These are phyloP conservation scores for Curvularia lunata DNA, from an alignment of 2,329 filamentous ascomycete species.

Conservation along the genomic window DNA sequence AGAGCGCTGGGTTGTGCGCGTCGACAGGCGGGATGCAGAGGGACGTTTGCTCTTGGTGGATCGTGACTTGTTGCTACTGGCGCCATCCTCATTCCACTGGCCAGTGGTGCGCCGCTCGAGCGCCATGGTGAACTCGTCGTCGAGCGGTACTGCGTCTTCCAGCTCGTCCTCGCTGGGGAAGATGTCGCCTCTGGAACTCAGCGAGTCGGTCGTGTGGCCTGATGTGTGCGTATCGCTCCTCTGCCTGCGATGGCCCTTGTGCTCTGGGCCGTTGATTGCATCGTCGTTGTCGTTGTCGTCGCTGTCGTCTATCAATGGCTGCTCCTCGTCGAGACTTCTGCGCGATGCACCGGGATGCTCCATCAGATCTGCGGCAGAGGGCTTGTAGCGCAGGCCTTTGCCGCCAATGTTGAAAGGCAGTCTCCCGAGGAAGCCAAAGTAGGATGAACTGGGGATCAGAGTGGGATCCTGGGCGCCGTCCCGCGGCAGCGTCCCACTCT, in stretches of 20 bases:
- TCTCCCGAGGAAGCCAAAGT: conserved; percentile 82
- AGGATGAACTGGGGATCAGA: conserved; percentile 85
- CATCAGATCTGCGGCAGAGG: conserved; percentile 86
- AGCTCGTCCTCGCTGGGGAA: conserved; percentile 87
- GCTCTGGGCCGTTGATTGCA: conserved; percentile 27
- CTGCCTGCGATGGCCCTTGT: conserved; percentile 58
- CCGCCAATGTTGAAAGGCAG: conserved; percentile 86
- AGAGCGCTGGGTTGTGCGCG: conserved; percentile 46
- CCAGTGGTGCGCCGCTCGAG: conserved; percentile 73
- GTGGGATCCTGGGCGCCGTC: conserved; percentile 72
- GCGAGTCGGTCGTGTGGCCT: conserved; percentile 81
- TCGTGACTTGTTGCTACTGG: conserved; percentile 69
- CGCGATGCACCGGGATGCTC: conserved; percentile 74
- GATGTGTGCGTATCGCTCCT: conserved; percentile 82
- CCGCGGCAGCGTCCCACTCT: conserved; percentile 60
- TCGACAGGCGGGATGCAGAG: conserved; percentile 56
- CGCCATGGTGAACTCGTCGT: conserved; percentile 88
- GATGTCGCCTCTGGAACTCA: conserved; percentile 85
- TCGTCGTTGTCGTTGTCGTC: conserved; percentile 56
- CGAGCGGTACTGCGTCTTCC: conserved; percentile 89
- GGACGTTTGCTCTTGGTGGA: conserved; percentile 50
- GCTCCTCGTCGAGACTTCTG: conserved; percentile 65
- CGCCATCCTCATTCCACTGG: conserved; percentile 68
- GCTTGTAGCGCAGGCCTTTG: conserved; percentile 80
- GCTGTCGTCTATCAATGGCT: conserved; percentile 71